Base-by-base conservation (phyloP, 177 flowering plant species). In the Vitis hybrid region DNA sequence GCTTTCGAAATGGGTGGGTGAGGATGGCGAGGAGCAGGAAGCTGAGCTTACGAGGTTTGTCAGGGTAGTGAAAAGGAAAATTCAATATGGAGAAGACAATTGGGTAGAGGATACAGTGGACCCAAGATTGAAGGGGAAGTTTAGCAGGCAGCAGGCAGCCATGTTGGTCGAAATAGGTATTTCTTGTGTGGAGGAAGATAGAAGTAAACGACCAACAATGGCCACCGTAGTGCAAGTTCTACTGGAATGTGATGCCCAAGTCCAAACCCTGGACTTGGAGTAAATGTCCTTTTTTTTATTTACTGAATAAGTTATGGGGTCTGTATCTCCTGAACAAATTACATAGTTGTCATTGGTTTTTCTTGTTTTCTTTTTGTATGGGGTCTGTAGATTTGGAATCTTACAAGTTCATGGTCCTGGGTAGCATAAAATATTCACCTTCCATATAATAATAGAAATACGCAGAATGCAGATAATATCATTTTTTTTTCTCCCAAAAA, bases 191-290 rank as follows among this genome's bases (percentile, higher is more conserved):
- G 81, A 81, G 56, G 89, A 84, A 60, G 88, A 89, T 24, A 75
- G 87, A 65, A 80, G 24, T 72, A 85, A 71, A 72, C 75, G 90
- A 56, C 90, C 89, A 65, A 75, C 89, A 16, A 86, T 87, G 92
- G 87, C 76, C 48, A 66, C 68, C 14, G 80, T 85, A 4, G 81
- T 82, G 27, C 81, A 88, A 56, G 54, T 68, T 70, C 80, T 88
- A 60, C 60, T 75, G 32, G 76, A 76, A 64, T 68, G 77, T 70
- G 83, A 32, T 19, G 4, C 40, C 66, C 40, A 35, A 35, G 6
- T 35, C 40, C 40, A 35, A 35, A 35, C 6, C 40, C 5, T 4
- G 40, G 40, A 35, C 6, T 35, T 35, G 6, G 40, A 35, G 40
- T 35, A 35, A 35, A 35, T 35, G 40, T 35, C 6, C 1, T 3